These are phyloP conservation scores for Podaxis sp. DNA, from an alignment of 768 basidiomycete genomes.

Conservation along the genomic window DNA sequence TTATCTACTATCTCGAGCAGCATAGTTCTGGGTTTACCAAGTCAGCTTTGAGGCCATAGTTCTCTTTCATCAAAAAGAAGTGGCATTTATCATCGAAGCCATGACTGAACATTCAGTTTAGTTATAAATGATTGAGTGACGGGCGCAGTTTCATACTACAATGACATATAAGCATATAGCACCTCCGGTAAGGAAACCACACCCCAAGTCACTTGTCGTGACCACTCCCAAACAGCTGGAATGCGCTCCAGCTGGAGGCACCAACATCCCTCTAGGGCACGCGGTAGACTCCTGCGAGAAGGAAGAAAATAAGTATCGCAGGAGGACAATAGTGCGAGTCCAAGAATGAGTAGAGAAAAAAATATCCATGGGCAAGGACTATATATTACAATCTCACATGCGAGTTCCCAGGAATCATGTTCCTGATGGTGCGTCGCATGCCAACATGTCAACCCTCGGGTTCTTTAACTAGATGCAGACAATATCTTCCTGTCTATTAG, in stretches of 20 bases:
- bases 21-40: too few species aligned
- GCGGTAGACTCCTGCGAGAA: constrained; percentile 17
- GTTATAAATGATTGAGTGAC: too few species aligned
- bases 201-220: constrained; percentile 6
- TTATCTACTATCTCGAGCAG: too few species aligned
- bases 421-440: too few species aligned
- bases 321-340: constrained; percentile 17
- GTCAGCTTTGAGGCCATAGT: too few species aligned
- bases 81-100: too few species aligned
- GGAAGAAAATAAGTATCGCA: constrained; percentile 7
- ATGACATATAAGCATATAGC: not conserved
- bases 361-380: not conserved
- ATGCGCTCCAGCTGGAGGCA: constrained; percentile 15
- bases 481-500: constrained; percentile 1
- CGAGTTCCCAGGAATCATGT: not conserved
- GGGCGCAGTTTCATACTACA: too few species aligned
- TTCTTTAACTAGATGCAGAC: too few species aligned
- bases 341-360: constrained; percentile 9
- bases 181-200: constrained; percentile 13
- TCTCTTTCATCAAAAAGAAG: too few species aligned
- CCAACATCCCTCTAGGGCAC: constrained; percentile 7
- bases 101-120: too few species aligned
- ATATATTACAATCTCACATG: constrained; percentile 3
- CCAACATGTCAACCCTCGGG: too few species aligned
- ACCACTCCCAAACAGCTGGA: constrained; percentile 9